These are phyloP conservation scores for Rhodotorula sp. DNA, from an alignment of 1,284 basidiomycete genomes.

Conservation along the genomic window DNA sequence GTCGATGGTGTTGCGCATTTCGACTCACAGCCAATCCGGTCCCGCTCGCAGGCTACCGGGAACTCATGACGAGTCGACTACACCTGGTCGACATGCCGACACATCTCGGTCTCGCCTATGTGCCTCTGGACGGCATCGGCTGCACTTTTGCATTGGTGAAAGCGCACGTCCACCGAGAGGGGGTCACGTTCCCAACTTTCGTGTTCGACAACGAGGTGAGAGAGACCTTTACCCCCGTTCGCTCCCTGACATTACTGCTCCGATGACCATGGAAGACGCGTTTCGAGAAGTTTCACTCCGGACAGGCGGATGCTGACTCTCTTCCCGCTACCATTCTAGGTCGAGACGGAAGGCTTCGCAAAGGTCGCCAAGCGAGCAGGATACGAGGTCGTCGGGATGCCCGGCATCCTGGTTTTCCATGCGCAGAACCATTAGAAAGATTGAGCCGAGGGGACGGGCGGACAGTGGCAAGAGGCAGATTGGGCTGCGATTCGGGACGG, in stretches of 20 bases:
- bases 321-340: background rate
- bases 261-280: too few relatives aligned
- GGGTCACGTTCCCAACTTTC: slow-evolving; percentile 34
- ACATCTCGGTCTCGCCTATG: slow-evolving; percentile 28
- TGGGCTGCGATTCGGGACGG: background rate
- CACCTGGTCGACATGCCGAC: slow-evolving; percentile 39
- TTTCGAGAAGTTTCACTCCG: background rate
- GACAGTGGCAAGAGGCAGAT: background rate
- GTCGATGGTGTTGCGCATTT: too few relatives aligned
- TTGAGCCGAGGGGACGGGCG: too few relatives aligned
- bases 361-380: slow-evolving; percentile 31
- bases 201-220: slow-evolving; percentile 35
- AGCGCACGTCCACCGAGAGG: slow-evolving; percentile 34
- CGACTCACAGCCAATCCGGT: too few relatives aligned
- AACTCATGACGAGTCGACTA: slow-evolving; percentile 18
- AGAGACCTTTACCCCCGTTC: too few relatives aligned
- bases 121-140: slow-evolving; percentile 37
- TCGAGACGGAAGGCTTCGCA: slow-evolving; percentile 34
- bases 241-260: too few relatives aligned
- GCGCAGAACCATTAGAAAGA: slow-evolving; percentile 29
- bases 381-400: slow-evolving; percentile 33
- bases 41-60: slow-evolving; percentile 18
- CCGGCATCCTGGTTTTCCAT: slow-evolving; percentile 30
- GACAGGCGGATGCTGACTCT: background rate
- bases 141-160: slow-evolving; percentile 36